Conservation (phyloP, 176 grass and related monocot species). For the Bonia amplexicaulis region DNA sequence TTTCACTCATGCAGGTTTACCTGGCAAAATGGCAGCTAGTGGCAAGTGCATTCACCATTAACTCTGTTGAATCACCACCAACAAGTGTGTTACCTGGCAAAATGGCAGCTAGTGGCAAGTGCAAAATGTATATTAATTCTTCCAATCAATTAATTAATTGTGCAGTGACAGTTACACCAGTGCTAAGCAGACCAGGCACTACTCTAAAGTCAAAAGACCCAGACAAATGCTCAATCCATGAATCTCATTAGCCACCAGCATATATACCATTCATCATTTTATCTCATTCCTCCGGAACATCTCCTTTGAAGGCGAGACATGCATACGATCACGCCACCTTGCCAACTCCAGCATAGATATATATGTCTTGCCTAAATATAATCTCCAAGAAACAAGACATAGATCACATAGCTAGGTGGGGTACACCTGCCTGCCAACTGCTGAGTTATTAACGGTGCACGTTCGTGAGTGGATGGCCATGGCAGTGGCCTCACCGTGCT, state of each 20-base stretch:
- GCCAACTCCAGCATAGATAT: background rate
- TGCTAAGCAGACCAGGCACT: background rate
- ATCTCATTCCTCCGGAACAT: background rate
- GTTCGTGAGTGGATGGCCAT: background rate
- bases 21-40: background rate
- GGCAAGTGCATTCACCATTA: background rate
- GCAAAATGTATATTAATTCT: background rate
- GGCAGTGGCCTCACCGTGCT: background rate
- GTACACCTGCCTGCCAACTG: background rate
- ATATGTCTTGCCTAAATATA: background rate
- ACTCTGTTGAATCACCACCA: background rate
- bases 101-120: slow-evolving; percentile 2
- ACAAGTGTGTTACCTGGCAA: background rate
- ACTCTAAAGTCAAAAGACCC: background rate
- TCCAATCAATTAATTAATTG: background rate
- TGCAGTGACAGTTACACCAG: background rate
- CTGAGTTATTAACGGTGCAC: background rate
- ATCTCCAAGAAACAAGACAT: background rate
- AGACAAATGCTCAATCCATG: background rate
- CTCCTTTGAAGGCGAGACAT: background rate
- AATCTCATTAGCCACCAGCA: background rate
- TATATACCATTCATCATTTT: background rate
- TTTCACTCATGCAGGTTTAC: slow-evolving; percentile 15
- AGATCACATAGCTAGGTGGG: background rate
- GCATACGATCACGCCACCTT: background rate